Base-by-base conservation (phyloP, 768 basidiomycete genomes). In the Russula virescens region DNA sequence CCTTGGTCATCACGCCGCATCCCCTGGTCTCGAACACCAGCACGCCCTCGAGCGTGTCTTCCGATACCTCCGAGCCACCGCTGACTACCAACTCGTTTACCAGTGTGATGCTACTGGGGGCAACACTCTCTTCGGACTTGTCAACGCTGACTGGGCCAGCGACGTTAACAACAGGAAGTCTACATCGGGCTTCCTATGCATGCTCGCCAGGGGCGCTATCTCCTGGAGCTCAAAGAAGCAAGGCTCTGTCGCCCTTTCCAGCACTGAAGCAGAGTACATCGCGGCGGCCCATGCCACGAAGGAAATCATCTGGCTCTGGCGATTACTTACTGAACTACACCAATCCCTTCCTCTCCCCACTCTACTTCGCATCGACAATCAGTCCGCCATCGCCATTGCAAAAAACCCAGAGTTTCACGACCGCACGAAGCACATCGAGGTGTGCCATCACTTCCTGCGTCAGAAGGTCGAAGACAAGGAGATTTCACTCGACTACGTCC, bases 1-100 rank as follows among this genome's bases (percentile, higher is more conserved):
- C 0, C 71, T 79, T 1, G 67, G 74, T 0, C 73, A 73, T 28
- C 76, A 68, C 68, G 71, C 65, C 13, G 62, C 73, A 0, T 68
- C 68, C n/a, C 77, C 76, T 0, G 67, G 70, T 1, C 57, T 42
- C 0, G 57, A 50, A 0, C 76, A 78, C 65, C 66, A 74, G 51
- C 55, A 70, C 0, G 75, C 74, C 0, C 72, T 72, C 3, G 75
- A 56, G 2, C n/a, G n/a, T 1, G n/a, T 21, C 2, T 34, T 56
- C 13, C 13, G 11, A 0, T 56, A 56, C 43, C 45, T 56, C 2
- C 0, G 19, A 0, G 55, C 10, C 10, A 56, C 43, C 2, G 34
- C 11, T 11, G n/a, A 56, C 6, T 2, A 5, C 0, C 2, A 11
- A 0, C 55, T 56, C 1, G 19, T 56, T 5, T 56, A 34, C 28